Evolutionary conservation across 768 basidiomycete genomes (phyloP).

Genomic region (Rhodotorula babjevae): DNA sequence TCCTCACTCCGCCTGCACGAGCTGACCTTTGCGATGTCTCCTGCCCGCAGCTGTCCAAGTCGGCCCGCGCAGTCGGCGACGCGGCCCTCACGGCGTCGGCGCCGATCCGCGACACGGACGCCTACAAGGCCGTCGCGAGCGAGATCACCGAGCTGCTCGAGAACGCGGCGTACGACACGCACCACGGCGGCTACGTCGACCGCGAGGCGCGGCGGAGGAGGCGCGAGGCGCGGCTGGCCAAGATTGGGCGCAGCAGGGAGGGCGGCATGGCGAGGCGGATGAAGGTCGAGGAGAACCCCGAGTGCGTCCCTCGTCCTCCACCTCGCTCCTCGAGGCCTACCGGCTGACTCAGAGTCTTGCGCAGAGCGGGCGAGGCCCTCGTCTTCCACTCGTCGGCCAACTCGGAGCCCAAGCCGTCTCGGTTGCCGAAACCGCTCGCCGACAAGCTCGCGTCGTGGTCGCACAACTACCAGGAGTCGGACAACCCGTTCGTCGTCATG

Average conservation of each 20-base stretch:
- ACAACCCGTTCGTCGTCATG: conserved; percentile 77
- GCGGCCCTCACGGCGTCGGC: conserved; percentile 86
- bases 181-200: conserved; percentile 68
- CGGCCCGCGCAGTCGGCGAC: conserved; percentile 76
- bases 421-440: conserved; percentile 50
- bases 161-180: conserved; percentile 85
- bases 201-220: conserved; percentile 79
- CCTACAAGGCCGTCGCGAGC: conserved; percentile 86
- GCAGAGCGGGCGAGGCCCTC: conserved; percentile 68
- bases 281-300: conserved; percentile 66
- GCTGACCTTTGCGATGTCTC: background rate
- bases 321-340: background rate
- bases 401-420: conserved; percentile 67
- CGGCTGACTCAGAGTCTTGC: no score
- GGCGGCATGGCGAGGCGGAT: conserved; percentile 55
- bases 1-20: no score
- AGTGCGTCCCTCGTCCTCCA: conserved; percentile 56
- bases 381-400: conserved; percentile 78
- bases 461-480: conserved; percentile 80
- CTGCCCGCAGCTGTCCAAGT: conserved; percentile 66
- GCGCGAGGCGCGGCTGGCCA: conserved; percentile 71
- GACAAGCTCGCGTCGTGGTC: conserved; percentile 41
- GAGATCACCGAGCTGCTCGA: conserved; percentile 87
- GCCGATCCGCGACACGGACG: conserved; percentile 91
- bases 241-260: conserved; percentile 63